Base-by-base conservation (phyloP, 2,329 filamentous ascomycete species). In the Monosporascus sp. region DNA sequence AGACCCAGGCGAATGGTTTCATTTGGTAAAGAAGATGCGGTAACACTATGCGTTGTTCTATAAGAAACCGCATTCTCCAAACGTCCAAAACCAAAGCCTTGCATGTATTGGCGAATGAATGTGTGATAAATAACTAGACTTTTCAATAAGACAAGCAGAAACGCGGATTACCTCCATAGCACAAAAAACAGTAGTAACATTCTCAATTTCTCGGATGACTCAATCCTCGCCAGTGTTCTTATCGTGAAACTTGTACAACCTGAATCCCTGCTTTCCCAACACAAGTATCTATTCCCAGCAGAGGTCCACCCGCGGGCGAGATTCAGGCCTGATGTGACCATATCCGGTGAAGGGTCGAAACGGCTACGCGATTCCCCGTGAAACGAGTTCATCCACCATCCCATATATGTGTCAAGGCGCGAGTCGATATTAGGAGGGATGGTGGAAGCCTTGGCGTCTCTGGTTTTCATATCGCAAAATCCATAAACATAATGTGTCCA, bases 401-500 rank as follows among this genome's bases (percentile, higher is more conserved):
- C 61, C 58, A 59, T 63, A 57, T 52, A 50, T 52, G 51, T 52
- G 44, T 44, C 47, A 48, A 50, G 53, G 55, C 51, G 53, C 49
- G 48, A 53, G 55, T 56, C 57, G 53, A 37, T 55, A 57, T 49
- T 52, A 54, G 54, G 52, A 54, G 57, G 53, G 55, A 52, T 54
- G 57, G 58, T 44, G 54, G 55, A 55, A 49, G 54, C 49, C 55
- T 59, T 54, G 51, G 55, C 55, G 62, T 58, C 50, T 54, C 49
- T 58, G 56, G 58, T 59, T 55, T 53, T 59, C 70, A 74, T 78
- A 78, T 77, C 74, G 76, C 78, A 80, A 80, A 79, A 80, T 74
- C 71, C 74, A 74, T 81, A 82, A 81, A 69, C 75, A 81, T 81
- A 70, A 80, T 77, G 74, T 82, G 77, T 82, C 79, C 79, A 82